Evolutionary conservation across 83 land plant species (phyloP).

Genomic region (Picea abies): DNA sequence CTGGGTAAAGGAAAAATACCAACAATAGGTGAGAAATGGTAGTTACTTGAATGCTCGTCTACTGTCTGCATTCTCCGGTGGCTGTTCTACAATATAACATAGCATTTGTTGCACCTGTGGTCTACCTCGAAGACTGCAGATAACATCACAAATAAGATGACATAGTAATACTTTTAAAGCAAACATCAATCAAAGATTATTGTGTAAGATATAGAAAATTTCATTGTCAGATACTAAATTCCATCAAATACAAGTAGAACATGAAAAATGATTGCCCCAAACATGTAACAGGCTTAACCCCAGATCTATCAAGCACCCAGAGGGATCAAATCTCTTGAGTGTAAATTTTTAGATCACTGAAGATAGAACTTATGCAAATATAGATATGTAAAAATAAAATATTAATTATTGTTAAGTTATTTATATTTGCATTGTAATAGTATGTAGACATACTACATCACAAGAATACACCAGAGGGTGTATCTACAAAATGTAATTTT

Average conservation of each 20-base stretch:
- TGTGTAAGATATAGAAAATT: background rate
- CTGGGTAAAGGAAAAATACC: background rate
- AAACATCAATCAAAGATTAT: background rate
- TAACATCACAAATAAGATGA: background rate
- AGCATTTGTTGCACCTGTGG: constrained; percentile 76
- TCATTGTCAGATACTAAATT: background rate
- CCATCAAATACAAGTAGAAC: background rate
- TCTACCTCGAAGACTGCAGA: constrained; percentile 70
- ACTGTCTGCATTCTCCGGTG: constrained; percentile 78
- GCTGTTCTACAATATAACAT: constrained; percentile 75
- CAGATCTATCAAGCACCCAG: too few relatives aligned
- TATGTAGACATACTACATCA: too few relatives aligned
- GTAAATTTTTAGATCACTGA: too few relatives aligned
- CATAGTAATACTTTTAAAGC: background rate
- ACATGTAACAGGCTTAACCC: too few relatives aligned
- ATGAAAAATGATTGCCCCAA: background rate
- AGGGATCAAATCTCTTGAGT: too few relatives aligned
- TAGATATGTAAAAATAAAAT: too few relatives aligned
- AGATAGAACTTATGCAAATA: too few relatives aligned
- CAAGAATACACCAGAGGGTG: too few relatives aligned
- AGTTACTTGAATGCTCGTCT: constrained; percentile 74
- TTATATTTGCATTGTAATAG: too few relatives aligned
- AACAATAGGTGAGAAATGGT: background rate
- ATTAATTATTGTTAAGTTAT: too few relatives aligned
- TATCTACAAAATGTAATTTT: too few relatives aligned